Percentiles rank a stretch among this genome's conserved stretches.
Conservation (phyloP, 305 asterid genomes). For the Fraxinus paxiana region DNA sequence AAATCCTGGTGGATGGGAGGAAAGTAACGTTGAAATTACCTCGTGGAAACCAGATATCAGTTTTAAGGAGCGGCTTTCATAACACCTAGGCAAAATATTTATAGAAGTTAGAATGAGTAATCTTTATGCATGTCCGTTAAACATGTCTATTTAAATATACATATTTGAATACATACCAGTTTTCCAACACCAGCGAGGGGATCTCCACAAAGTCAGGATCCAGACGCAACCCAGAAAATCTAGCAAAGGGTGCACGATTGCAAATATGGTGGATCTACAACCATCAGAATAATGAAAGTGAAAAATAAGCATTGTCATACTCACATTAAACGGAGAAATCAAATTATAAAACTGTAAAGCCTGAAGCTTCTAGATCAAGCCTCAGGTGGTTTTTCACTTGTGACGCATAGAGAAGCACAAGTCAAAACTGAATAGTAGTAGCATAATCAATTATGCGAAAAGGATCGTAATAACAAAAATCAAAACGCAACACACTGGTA, state of each 20-base stretch:
- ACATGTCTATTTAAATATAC: neutral
- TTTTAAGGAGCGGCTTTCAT: slow-evolving; percentile 59
- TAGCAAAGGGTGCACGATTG: slow-evolving; percentile 75
- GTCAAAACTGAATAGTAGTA: neutral
- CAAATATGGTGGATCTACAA: slow-evolving; percentile 77
- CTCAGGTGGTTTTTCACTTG: neutral
- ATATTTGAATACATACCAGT: slow-evolving; percentile 46
- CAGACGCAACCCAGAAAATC: slow-evolving; percentile 87
- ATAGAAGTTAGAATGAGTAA: neutral
- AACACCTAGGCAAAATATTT: slow-evolving; percentile 60
- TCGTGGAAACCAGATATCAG: slow-evolving; percentile 91
- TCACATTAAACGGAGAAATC: neutral
- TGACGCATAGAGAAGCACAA: slow-evolving; percentile 9
- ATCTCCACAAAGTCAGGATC: slow-evolving; percentile 96
- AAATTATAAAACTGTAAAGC: neutral
- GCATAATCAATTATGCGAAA: neutral
- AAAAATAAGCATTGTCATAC: neutral
- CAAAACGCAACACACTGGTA: neutral
- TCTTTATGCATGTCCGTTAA: neutral
- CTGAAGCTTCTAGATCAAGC: slow-evolving; percentile 12
- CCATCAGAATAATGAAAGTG: slow-evolving; percentile 14
- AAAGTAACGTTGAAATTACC: slow-evolving; percentile 39
- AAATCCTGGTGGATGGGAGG: neutral
- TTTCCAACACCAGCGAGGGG: slow-evolving; percentile 76
- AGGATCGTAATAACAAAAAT: neutral